These are phyloP conservation scores for Sanguinoderma infundibulare DNA, from an alignment of 1,284 basidiomycete species.

Conservation along the genomic window DNA sequence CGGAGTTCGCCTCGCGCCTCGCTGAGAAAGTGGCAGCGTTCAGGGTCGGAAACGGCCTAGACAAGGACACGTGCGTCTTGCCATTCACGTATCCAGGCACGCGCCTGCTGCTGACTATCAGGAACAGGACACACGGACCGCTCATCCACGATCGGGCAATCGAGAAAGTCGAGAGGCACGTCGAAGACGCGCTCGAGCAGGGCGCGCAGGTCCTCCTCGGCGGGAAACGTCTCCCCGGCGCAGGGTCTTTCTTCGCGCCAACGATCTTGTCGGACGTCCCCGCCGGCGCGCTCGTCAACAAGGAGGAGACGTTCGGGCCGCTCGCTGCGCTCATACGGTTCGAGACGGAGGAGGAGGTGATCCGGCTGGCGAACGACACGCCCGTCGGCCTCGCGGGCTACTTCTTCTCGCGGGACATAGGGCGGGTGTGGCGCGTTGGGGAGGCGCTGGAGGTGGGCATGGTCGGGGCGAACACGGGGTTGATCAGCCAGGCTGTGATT, in stretches of 20 bases:
- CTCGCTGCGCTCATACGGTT: conserved; percentile 83
- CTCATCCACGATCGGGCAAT: conserved; percentile 89
- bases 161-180: conserved; percentile 87
- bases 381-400: conserved; percentile 92
- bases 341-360: conserved; percentile 91
- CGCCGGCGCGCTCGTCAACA: conserved; percentile 59
- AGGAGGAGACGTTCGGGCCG: conserved; percentile 92
- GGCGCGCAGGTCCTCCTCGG: conserved; percentile 92
- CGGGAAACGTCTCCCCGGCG: conserved; percentile 66
- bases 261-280: conserved; percentile 93
- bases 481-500: conserved; percentile 81
- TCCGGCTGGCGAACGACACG: conserved; percentile 84
- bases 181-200: conserved; percentile 81
- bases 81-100: not conserved
- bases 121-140: conserved; percentile 85
- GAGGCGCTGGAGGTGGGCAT: conserved; percentile 96
- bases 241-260: conserved; percentile 81
- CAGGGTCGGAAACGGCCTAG: conserved; percentile 90
- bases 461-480: conserved; percentile 89
- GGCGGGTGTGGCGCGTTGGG: conserved; percentile 96
- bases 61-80: conserved; percentile 75
- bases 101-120: not conserved
- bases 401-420: conserved; percentile 91
- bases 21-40: conserved; percentile 87
- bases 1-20: conserved; percentile 84